These are phyloP conservation scores for Ustilago loliicola DNA, from an alignment of 1,284 basidiomycete genomes.

Conservation along the genomic window DNA sequence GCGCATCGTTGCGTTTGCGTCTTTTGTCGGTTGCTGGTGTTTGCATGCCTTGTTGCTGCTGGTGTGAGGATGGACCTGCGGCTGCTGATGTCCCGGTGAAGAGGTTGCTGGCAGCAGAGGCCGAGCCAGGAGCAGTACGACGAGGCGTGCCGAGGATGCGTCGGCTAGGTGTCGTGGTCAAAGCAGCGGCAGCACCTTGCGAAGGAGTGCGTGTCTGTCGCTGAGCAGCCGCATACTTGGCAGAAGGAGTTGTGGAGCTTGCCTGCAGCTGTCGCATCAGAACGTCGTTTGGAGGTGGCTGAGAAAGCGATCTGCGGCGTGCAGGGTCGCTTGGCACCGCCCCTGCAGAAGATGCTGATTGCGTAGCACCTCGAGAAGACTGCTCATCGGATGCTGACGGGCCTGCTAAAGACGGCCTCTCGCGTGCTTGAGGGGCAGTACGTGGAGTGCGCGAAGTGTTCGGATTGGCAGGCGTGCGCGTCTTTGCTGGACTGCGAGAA, in stretches of 20 bases:
- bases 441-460: conserved; percentile 24
- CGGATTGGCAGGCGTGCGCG: conserved; percentile 18
- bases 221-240: conserved; percentile 27
- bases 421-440: conserved; percentile 27
- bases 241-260: conserved; percentile 35
- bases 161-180: conserved; percentile 33
- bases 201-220: conserved; percentile 33
- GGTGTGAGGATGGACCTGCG: conserved; percentile 8
- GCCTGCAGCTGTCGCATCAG: conserved; percentile 44
- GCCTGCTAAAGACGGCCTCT: conserved; percentile 13
- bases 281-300: conserved; percentile 51
- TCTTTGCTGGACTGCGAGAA: conserved; percentile 24
- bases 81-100: conserved; percentile 8
- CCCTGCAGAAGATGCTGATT: conserved; percentile 7
- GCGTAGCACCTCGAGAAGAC: conserved; percentile 6
- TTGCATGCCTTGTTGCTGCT: conserved; percentile 31
- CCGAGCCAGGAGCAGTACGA: conserved; percentile 13
- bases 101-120: conserved; percentile 23
- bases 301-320: conserved; percentile 47
- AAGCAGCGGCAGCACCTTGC: conserved; percentile 5
- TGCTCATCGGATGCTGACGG: conserved; percentile 8
- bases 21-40: conserved; percentile 52
- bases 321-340: conserved; percentile 7
- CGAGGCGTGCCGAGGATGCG: conserved; percentile 45
- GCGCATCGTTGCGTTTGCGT: conserved; percentile 49